phyloP scores from a whole-genome alignment of 345 rosid species.

The Acer yangbiense region DNA sequence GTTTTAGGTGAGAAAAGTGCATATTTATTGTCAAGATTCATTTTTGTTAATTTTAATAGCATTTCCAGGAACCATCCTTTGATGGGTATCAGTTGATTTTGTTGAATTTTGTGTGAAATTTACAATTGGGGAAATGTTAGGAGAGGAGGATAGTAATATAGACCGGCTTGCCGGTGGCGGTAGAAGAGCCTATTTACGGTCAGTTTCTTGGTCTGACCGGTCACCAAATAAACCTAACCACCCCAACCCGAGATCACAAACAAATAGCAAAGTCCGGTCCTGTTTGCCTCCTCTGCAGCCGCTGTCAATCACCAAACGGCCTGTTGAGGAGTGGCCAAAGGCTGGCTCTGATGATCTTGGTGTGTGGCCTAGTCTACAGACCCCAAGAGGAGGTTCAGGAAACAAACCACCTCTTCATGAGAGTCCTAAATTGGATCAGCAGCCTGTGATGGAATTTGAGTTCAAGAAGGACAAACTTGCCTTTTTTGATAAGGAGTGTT shows the following conservation, averaged over 20 bases:
- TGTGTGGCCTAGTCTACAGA: conserved; percentile 72
- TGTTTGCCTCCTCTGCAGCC: conserved; percentile 67
- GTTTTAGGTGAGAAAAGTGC: conserved; percentile 36
- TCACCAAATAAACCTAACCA: conserved; percentile 50
- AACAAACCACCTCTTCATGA: conserved; percentile 25
- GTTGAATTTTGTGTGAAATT: conserved; percentile 21
- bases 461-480: conserved; percentile 71
- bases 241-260: conserved; percentile 44
- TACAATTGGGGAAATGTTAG: conserved; percentile 39
- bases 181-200: conserved; percentile 55
- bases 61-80: conserved; percentile 47
- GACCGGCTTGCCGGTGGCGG: conserved; percentile 32
- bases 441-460: conserved; percentile 52
- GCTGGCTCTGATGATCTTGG: conserved; percentile 80
- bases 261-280: conserved; percentile 46
- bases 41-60: conserved; percentile 27
- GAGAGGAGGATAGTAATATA: conserved; percentile 35
- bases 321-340: conserved; percentile 69
- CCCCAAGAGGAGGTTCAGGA: conserved; percentile 55
- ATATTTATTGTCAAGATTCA: conserved; percentile 29
- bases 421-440: conserved; percentile 23
- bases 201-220: conserved; percentile 68
- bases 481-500: conserved; percentile 69
- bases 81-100: conserved; percentile 34
- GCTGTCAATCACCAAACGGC: conserved; percentile 48